Conservation (phyloP, 164 flowering plant genomes). For the Vitis cinerea region DNA sequence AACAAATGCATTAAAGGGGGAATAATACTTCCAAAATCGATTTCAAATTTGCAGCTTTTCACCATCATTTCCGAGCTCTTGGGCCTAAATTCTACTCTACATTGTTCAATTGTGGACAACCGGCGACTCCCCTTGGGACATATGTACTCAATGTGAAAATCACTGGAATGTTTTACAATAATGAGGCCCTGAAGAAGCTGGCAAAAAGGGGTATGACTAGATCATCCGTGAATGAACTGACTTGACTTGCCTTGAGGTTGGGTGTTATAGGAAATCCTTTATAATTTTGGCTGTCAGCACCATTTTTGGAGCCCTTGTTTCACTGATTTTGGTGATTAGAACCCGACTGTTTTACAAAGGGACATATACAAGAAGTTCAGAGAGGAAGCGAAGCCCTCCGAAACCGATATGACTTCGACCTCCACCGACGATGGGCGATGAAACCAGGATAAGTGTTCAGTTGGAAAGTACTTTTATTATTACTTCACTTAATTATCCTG, state of each 20-base stretch:
- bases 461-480: too few relatives aligned
- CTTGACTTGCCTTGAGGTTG: conserved; percentile 26
- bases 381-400: neutral
- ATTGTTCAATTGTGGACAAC: conserved; percentile 9
- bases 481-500: too few relatives aligned
- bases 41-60: neutral
- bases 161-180: conserved; percentile 26
- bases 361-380: conserved; percentile 36
- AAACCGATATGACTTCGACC: too few relatives aligned
- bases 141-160: conserved; percentile 28
- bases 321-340: conserved; percentile 28
- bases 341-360: conserved; percentile 31
- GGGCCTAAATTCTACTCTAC: conserved; percentile 32
- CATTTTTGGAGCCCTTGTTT: conserved; percentile 23
- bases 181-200: conserved; percentile 26
- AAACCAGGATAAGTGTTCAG: too few relatives aligned
- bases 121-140: conserved; percentile 28
- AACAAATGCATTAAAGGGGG: too few relatives aligned
- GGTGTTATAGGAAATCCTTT: conserved; percentile 26
- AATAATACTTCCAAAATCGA: too few relatives aligned
- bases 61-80: conserved; percentile 36
- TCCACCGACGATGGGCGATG: too few relatives aligned
- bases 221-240: conserved; percentile 20
- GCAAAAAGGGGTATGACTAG: conserved; percentile 17
- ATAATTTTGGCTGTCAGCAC: conserved; percentile 17